Conservation (phyloP, 1,139 yeast species). For the Tardiomyces blankii region DNA sequence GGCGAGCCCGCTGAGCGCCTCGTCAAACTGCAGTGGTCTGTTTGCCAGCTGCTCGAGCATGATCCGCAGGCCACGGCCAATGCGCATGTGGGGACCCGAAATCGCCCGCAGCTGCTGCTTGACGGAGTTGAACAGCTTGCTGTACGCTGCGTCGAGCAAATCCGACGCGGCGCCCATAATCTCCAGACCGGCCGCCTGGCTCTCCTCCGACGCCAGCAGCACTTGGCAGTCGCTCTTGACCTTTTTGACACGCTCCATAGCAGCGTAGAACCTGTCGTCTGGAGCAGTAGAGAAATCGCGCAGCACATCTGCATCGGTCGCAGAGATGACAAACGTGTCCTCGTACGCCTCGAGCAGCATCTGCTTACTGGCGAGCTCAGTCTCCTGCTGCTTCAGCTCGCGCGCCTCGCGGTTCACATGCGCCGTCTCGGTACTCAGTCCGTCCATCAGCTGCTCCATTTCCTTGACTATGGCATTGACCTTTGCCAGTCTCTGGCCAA, state of each 20-base stretch:
- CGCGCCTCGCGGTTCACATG: not conserved
- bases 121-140: slow-evolving; percentile 34
- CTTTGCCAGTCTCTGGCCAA: not conserved
- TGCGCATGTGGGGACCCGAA: slow-evolving; percentile 16
- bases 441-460: not conserved
- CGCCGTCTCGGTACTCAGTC: not conserved
- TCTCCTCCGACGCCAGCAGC: slow-evolving; percentile 51
- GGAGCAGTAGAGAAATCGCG: slow-evolving; percentile 18
- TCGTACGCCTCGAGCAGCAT: slow-evolving; percentile 35
- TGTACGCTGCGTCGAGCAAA: slow-evolving; percentile 42
- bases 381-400: not conserved
- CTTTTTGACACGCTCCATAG: slow-evolving; percentile 41
- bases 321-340: slow-evolving; percentile 55
- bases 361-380: not conserved
- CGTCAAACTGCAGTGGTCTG: slow-evolving; percentile 27
- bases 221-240: slow-evolving; percentile 61
- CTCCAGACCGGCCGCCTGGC: slow-evolving; percentile 55
- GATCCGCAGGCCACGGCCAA: slow-evolving; percentile 16
- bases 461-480: not conserved
- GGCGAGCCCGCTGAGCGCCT: slow-evolving; percentile 22
- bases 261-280: slow-evolving; percentile 51
- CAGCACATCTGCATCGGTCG: slow-evolving; percentile 44
- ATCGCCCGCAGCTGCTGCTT: slow-evolving; percentile 24
- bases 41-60: slow-evolving; percentile 25
- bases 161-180: slow-evolving; percentile 52